Percentiles rank a stretch among this genome's conserved stretches.
These are phyloP conservation scores for Tricholoma flavovirens DNA, from an alignment of 768 basidiomycete genomes.

Conservation along the genomic window DNA sequence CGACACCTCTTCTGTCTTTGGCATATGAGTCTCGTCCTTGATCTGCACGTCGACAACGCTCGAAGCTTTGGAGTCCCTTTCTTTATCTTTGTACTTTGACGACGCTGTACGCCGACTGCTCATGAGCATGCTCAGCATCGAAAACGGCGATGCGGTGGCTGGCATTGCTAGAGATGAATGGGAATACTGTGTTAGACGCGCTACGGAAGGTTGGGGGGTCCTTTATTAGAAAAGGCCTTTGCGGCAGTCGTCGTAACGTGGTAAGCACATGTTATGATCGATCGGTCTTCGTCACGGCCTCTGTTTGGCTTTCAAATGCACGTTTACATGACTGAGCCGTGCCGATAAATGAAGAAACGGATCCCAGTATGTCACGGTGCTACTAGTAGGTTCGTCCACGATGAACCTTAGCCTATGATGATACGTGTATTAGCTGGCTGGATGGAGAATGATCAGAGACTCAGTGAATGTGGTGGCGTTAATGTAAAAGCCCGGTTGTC, in stretches of 20 bases:
- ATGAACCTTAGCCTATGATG: too few relatives aligned
- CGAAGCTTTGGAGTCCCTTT: neutral
- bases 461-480: neutral
- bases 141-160: slow-evolving; percentile 10
- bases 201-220: neutral
- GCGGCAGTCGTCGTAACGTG: too few relatives aligned
- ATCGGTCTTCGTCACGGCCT: too few relatives aligned
- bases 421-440: too few relatives aligned
- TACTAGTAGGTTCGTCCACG: too few relatives aligned
- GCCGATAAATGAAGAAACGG: too few relatives aligned
- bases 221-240: neutral
- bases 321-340: too few relatives aligned
- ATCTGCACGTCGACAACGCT: neutral
- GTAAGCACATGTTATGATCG: too few relatives aligned
- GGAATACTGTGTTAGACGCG: neutral
- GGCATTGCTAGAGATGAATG: slow-evolving; percentile 4
- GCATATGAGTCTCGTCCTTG: neutral
- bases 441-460: too few relatives aligned
- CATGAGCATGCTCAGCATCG: slow-evolving; percentile 14
- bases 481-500: too few relatives aligned
- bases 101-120: slow-evolving; percentile 9
- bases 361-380: too few relatives aligned
- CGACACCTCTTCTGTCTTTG: neutral
- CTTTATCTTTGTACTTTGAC: slow-evolving; percentile 4
- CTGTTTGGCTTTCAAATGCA: too few relatives aligned